These are phyloP conservation scores for Biscutella laevigata DNA, from an alignment of 441 rosid genomes.

Conservation along the genomic window DNA sequence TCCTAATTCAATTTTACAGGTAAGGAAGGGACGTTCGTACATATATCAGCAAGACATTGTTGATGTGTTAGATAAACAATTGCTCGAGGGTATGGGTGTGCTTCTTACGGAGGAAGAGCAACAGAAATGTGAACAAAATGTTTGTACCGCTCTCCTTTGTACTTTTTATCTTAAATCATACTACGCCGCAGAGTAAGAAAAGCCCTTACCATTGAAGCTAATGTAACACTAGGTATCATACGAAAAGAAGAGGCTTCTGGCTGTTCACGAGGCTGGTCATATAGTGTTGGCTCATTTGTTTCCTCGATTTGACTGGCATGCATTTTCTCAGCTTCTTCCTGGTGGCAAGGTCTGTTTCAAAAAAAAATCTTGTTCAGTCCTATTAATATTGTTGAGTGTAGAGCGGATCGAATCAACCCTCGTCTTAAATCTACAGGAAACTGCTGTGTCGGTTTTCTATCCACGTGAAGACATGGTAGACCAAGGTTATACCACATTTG, in stretches of 20 bases:
- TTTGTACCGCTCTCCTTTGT: constrained; percentile 30
- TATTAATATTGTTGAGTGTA: background rate
- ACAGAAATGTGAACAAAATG: constrained; percentile 80
- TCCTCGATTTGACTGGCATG: constrained; percentile 97
- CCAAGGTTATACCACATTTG: constrained; percentile 93
- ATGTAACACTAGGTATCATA: constrained; percentile 49
- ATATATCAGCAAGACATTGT: constrained; percentile 81
- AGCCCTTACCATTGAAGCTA: constrained; percentile 17
- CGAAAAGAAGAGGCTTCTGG: constrained; percentile 84
- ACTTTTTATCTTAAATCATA: constrained; percentile 5
- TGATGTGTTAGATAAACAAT: constrained; percentile 91
- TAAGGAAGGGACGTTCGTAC: constrained; percentile 77
- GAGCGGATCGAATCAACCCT: constrained; percentile 3
- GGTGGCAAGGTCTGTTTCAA: constrained; percentile 72
- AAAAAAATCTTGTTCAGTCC: background rate
- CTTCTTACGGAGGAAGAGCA: constrained; percentile 97
- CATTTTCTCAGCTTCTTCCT: constrained; percentile 97
- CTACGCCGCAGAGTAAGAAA: constrained; percentile 2
- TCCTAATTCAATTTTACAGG: constrained; percentile 37
- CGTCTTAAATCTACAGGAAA: constrained; percentile 48
- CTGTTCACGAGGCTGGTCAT: constrained; percentile 97
- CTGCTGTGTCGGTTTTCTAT: constrained; percentile 89
- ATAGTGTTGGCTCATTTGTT: constrained; percentile 88
- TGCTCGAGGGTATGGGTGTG: constrained; percentile 99
- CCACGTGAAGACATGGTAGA: constrained; percentile 94